A percentile compares a stretch with the other conserved stretches of the same genome.
Conservation (phyloP, 768 basidiomycete genomes). For the Sarcodon sp. region DNA sequence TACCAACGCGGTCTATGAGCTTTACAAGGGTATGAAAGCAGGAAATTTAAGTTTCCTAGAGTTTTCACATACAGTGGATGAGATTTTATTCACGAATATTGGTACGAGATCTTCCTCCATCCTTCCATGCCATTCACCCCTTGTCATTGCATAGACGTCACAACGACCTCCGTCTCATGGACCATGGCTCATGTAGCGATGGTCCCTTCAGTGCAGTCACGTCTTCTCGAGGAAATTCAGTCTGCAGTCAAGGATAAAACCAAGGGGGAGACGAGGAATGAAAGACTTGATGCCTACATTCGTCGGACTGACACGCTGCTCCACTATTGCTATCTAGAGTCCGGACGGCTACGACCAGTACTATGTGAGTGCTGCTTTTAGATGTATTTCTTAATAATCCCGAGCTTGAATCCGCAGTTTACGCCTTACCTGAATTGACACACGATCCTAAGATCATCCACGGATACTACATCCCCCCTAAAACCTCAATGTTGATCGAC, state of each 20-base stretch:
- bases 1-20: background rate
- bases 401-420: background rate
- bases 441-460: background rate
- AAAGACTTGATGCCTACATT: background rate
- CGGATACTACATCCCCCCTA: slow-evolving; percentile 1
- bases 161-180: slow-evolving; percentile 2
- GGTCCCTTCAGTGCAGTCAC: background rate
- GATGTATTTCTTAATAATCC: no score
- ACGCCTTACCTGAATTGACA: background rate
- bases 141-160: background rate
- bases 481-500: slow-evolving; percentile 1
- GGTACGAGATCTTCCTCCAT: background rate
- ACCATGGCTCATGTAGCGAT: background rate
- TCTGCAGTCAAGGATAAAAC: background rate
- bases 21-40: background rate
- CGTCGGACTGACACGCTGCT: background rate
- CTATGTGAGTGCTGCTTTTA: background rate
- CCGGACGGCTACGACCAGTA: background rate
- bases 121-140: background rate
- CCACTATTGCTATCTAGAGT: slow-evolving; percentile 2
- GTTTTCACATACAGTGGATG: background rate
- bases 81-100: slow-evolving; percentile 2
- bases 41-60: background rate
- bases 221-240: background rate
- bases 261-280: background rate